Percentiles rank a stretch among this genome's conserved stretches.
These are phyloP conservation scores for Tulasnella sp. DNA, from an alignment of 768 basidiomycete species.

Conservation along the genomic window DNA sequence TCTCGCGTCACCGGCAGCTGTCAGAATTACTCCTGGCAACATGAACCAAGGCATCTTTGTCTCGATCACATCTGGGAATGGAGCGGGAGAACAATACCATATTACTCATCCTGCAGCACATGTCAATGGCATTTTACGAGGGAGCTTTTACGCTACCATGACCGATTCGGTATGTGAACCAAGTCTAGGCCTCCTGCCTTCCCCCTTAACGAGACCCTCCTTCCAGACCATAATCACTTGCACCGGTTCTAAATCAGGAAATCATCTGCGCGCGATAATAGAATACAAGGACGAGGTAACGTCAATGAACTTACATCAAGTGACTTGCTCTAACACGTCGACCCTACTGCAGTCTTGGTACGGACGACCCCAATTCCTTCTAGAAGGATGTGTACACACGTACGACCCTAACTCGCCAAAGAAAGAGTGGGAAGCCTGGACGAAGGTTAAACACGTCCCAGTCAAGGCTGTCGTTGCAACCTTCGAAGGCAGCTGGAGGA, in stretches of 20 bases:
- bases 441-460: slow-evolving; percentile 80
- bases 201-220: neutral
- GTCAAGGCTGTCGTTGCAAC: slow-evolving; percentile 67
- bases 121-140: slow-evolving; percentile 89
- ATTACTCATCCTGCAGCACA: slow-evolving; percentile 85
- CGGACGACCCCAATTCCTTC: slow-evolving; percentile 74
- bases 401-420: slow-evolving; percentile 67
- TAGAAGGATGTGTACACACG: slow-evolving; percentile 87
- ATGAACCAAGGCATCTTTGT: slow-evolving; percentile 89
- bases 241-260: slow-evolving; percentile 55
- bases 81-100: slow-evolving; percentile 75
- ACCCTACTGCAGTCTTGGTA: slow-evolving; percentile 69
- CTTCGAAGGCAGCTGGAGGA: slow-evolving; percentile 87
- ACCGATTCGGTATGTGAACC: slow-evolving; percentile 48
- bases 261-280: slow-evolving; percentile 70
- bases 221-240: slow-evolving; percentile 67
- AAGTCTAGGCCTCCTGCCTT: neutral
- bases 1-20: slow-evolving; percentile 37
- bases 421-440: slow-evolving; percentile 38
- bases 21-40: slow-evolving; percentile 77
- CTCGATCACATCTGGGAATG: slow-evolving; percentile 65
- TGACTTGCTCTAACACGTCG: neutral
- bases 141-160: slow-evolving; percentile 87
- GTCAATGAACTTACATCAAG: neutral
- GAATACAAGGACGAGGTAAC: slow-evolving; percentile 95